Evolutionary conservation across 768 basidiomycete genomes (phyloP), one percentile per base, ranked within the genome.

Genomic region (Mrakia blollopis): DNA sequence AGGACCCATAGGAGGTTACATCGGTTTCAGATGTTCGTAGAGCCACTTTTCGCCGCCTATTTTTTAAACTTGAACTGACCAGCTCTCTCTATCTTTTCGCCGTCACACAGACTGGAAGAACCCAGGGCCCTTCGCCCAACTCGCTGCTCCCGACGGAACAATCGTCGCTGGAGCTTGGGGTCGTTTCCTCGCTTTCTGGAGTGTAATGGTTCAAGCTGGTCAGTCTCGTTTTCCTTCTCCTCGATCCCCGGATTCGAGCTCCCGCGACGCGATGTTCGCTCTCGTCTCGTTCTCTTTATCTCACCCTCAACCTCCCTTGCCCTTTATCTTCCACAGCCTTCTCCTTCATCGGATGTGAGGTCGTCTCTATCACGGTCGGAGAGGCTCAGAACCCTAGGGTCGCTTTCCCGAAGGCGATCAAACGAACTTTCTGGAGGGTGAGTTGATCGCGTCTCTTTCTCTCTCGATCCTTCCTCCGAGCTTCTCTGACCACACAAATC

Each of bases 351-450:
- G 77, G 77, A 39, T 70, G 65, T 21, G 77, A 78, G 39, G 71
- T 78, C 79, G 85, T 85, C 41, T 82, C 87, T 4, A 41, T 73
- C n/a, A 67, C 72, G 11, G 77, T 75, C 37, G 77, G 86, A 47
- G 86, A 88, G 80, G 85, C 86, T 18, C 86, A 87, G 44, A 80
- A 80, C 39, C 83, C 86, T 35, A 47, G 74, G 39, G 41, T 54
- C 30, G 65, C 50, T 32, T 60, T 77, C 25, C 72, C 67, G 8
- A 73, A 72, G 35, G 76, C 68, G 30, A 70, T 78, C 67, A 72
- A 60, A 41, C 2, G 68, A 25, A 60, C 60, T 9, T 73, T 76
- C 44, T 81, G 79, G 79, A 78, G 82, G 30, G 47, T 50, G 47
- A 50, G 47, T 21, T 21, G 14, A 47, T n/a, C n/a, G n/a, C n/a